phyloP scores from a whole-genome alignment of 106 monocot genomes.

The Dioscorea dumetorum region DNA sequence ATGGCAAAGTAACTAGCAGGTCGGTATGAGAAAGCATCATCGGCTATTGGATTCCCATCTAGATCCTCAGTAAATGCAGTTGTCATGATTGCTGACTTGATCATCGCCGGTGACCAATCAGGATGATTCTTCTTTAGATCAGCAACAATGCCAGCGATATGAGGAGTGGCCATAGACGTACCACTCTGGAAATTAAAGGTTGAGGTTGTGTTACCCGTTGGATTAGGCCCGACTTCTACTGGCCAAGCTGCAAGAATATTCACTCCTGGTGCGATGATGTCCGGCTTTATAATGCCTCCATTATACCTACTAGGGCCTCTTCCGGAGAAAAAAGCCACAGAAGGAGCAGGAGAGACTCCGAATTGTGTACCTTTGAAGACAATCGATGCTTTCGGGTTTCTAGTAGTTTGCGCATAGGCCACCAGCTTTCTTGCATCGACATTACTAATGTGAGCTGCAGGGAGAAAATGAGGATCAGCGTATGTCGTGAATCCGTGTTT shows the following conservation, averaged over 20 bases:
- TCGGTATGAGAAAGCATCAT: not conserved
- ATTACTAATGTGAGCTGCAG: not conserved
- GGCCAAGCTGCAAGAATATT: constrained; percentile 7
- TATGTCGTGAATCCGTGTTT: not conserved
- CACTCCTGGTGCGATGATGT: constrained; percentile 1
- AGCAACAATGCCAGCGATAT: not conserved
- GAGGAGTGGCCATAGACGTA: constrained; percentile 8
- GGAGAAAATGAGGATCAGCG: not conserved
- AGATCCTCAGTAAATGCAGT: not conserved
- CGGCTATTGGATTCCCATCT: not conserved
- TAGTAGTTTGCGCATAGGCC: not conserved
- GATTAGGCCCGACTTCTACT: not conserved
- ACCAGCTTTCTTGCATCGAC: not conserved
- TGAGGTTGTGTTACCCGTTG: not conserved
- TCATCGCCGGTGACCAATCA: constrained; percentile 1
- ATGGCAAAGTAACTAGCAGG: constrained; percentile 14
- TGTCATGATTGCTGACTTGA: constrained; percentile 7
- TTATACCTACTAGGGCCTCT: not conserved
- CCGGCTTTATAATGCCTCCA: not conserved
- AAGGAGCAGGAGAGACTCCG: not conserved
- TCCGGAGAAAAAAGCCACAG: not conserved
- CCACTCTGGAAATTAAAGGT: constrained; percentile 23
- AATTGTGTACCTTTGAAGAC: constrained; percentile 1
- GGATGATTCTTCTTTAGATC: not conserved
- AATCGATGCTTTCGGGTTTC: not conserved